These are phyloP conservation scores for Plantago coronopus DNA, from an alignment of 305 asterid genomes.

Conservation along the genomic window DNA sequence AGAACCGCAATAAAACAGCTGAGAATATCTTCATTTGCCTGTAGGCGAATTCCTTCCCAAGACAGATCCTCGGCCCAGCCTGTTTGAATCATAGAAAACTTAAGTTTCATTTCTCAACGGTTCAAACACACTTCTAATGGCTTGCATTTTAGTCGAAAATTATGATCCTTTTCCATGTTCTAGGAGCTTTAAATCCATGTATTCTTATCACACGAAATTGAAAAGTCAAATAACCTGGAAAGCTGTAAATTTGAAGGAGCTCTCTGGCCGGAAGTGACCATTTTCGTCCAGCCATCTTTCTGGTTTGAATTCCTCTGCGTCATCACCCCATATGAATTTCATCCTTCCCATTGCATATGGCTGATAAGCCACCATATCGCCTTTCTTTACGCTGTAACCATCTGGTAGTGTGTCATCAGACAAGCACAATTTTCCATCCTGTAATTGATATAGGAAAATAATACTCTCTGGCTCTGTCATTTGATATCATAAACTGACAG, in stretches of 20 bases:
- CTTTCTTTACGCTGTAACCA: slow-evolving; percentile 59
- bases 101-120: not conserved
- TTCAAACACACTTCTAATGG: no score
- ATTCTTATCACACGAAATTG: not conserved
- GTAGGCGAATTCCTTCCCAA: slow-evolving; percentile 62
- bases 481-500: no score
- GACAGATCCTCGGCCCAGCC: slow-evolving; percentile 61
- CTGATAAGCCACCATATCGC: slow-evolving; percentile 55
- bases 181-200: no score
- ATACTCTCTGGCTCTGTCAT: slow-evolving; percentile 2
- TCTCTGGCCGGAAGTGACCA: slow-evolving; percentile 52
- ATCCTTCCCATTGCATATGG: slow-evolving; percentile 85
- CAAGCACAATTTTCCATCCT: slow-evolving; percentile 61
- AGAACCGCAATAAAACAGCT: slow-evolving; percentile 38
- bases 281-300: slow-evolving; percentile 71
- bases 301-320: slow-evolving; percentile 56
- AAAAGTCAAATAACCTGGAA: slow-evolving; percentile 51
- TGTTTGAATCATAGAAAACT: slow-evolving; percentile 20
- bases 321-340: slow-evolving; percentile 70
- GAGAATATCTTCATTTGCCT: slow-evolving; percentile 67
- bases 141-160: not conserved
- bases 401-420: slow-evolving; percentile 61
- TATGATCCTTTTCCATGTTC: no score
- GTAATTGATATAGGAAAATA: slow-evolving; percentile 10
- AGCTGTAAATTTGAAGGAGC: slow-evolving; percentile 67